Base-by-base conservation (phyloP, 495 filamentous ascomycete genomes). In the Polyplosphaeria fusca region DNA sequence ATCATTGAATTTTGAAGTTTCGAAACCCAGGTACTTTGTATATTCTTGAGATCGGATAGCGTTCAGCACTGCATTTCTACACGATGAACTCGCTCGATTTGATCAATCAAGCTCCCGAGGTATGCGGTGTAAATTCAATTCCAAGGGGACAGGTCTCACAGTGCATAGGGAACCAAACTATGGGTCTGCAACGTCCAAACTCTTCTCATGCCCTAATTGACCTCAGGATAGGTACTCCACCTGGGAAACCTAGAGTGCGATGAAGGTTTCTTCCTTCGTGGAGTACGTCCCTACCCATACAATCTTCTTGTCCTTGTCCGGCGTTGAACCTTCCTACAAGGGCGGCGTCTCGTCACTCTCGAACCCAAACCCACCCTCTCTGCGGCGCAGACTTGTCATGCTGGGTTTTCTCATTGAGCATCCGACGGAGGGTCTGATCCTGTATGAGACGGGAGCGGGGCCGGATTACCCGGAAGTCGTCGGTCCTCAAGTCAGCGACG, bases 391-490 rank as follows among this genome's bases (percentile, higher is more conserved):
- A 47, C 51, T 79, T 7, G 61, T 74, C 5, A 58, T 78, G 26
- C 63, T 77, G 25, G 68, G 71, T 19, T 72, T 70, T 0, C 66
- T 81, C 2, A 80, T 81, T 49, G 73, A 79, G 22, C 72, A 82
- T 58, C 78, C 78, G 0, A 68, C 67, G 11, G 70, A 76, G 32
- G 78, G 79, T 5, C 62, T 76, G 16, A 78, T 81, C 44, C 68
- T 82, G 0, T 81, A 68, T 63, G 78, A 82, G 50, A 79, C 76
- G 0, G 78, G 79, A 5, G 71, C 73, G 47, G 77, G 74, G 1
- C 68, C 76, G 24, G 74, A 79, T 53, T 67, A 70, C 51, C 63
- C 76, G 5, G 67, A 76, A 12, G 64, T 72, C 12, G 67, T 66
- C 46, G 72, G 71, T 11, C 65, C 73, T 0, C 69, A 68, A 7